Evolutionary conservation across 1,284 basidiomycete species (phyloP).

Genomic region (Hemileia vastatrix): DNA sequence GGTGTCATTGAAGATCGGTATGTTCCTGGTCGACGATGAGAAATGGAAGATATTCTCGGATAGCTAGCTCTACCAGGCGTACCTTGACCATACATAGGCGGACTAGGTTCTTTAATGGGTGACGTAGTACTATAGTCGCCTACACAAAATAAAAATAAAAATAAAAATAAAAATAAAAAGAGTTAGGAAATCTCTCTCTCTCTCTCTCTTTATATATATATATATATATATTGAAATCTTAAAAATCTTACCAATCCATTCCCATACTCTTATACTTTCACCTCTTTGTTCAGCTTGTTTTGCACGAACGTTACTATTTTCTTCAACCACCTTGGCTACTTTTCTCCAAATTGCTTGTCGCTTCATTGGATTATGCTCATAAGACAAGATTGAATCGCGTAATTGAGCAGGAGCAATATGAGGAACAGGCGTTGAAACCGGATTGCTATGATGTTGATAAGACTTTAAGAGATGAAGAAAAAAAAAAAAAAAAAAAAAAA

Average conservation of each 20-base stretch:
- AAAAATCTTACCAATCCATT: conserved; percentile 46
- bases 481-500: neutral
- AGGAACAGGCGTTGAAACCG: conserved; percentile 62
- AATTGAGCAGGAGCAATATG: conserved; percentile 82
- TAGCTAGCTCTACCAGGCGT: too few species aligned
- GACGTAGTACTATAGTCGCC: too few species aligned
- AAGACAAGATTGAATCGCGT: conserved; percentile 75
- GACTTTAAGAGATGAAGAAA: conserved; percentile 48
- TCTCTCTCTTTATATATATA: too few species aligned
- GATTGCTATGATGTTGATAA: conserved; percentile 71
- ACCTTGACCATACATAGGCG: too few species aligned
- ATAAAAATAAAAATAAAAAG: too few species aligned
- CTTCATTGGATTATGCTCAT: conserved; percentile 61
- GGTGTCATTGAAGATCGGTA: too few species aligned
- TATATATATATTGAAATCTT: too few species aligned
- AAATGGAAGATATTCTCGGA: too few species aligned
- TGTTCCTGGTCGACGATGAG: too few species aligned
- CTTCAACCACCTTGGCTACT: conserved; percentile 79
- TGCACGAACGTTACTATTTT: conserved; percentile 84
- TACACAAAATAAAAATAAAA: too few species aligned
- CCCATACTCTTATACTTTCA: conserved; percentile 53
- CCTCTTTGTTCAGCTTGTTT: conserved; percentile 78
- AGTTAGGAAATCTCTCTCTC: too few species aligned
- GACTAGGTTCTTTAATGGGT: too few species aligned
- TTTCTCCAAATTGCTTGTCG: conserved; percentile 70